phyloP scores from a whole-genome alignment of 768 basidiomycete species.

The Panaeolus cyanescens region DNA sequence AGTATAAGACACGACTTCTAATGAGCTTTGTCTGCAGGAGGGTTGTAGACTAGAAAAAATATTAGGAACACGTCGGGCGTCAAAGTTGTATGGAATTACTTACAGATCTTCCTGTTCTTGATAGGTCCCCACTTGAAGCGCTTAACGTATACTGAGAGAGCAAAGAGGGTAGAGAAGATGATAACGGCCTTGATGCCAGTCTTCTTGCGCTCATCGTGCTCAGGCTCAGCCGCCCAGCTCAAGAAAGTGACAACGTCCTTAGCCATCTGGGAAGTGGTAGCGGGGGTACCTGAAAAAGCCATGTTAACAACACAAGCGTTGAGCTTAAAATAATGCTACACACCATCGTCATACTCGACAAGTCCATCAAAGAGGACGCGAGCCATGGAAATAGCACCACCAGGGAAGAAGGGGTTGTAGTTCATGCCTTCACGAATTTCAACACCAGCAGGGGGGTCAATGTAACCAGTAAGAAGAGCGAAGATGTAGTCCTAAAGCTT shows the following conservation, averaged over 20 bases:
- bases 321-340: constrained; percentile 17
- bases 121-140: constrained; percentile 92
- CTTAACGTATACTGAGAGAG: constrained; percentile 86
- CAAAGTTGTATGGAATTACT: constrained; percentile 30
- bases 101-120: constrained; percentile 92
- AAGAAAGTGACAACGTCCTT: constrained; percentile 98
- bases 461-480: constrained; percentile 94
- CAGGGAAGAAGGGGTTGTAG: constrained; percentile 99
- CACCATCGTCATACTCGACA: constrained; percentile 96
- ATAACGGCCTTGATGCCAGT: constrained; percentile 95
- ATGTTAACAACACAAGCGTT: constrained; percentile 1
- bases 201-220: constrained; percentile 97
- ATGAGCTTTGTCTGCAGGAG: constrained; percentile 57
- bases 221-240: constrained; percentile 96
- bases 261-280: constrained; percentile 98
- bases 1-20: constrained; percentile 37
- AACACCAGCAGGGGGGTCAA: constrained; percentile 94
- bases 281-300: constrained; percentile 73
- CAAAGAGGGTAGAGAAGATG: constrained; percentile 83
- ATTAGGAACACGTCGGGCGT: background rate
- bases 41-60: constrained; percentile 53
- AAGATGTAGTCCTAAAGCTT: constrained; percentile 87
- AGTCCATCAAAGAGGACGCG: constrained; percentile 94
- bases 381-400: constrained; percentile 98
- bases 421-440: constrained; percentile 97